These are phyloP conservation scores for Amborella trichopoda DNA, from an alignment of 164 flowering plant species.

Conservation along the genomic window DNA sequence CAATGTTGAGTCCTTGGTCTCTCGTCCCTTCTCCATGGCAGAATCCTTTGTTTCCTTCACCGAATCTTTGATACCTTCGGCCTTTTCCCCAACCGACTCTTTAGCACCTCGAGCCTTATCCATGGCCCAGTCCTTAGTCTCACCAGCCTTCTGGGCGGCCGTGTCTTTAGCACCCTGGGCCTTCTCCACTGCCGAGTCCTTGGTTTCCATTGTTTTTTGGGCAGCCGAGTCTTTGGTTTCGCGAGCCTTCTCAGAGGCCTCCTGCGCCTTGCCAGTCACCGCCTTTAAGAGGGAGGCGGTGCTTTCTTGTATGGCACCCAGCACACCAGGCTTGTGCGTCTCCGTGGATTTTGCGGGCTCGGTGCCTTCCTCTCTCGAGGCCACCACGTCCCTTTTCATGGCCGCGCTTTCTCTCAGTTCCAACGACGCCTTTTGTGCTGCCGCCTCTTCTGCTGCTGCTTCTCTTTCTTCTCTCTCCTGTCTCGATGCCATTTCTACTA, in stretches of 20 bases:
- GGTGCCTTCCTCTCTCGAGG: not conserved
- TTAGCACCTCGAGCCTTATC: constrained; percentile 5
- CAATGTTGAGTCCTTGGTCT: too few relatives aligned
- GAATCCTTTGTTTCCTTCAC: constrained; percentile 7
- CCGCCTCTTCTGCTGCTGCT: constrained; percentile 6
- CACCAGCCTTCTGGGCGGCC: constrained; percentile 13
- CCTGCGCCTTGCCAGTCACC: constrained; percentile 18
- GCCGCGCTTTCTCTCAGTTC: constrained; percentile 6
- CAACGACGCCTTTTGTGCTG: constrained; percentile 4
- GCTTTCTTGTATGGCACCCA: constrained; percentile 6
- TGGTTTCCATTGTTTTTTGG: constrained; percentile 17
- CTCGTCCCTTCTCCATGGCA: constrained; percentile 8
- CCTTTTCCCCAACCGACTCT: constrained; percentile 8
- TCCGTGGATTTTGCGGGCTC: not conserved
- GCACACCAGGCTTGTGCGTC: constrained; percentile 5
- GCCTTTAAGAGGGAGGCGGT: constrained; percentile 23
- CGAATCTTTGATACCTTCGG: not conserved
- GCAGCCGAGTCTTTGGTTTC: constrained; percentile 13
- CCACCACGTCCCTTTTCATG: not conserved
- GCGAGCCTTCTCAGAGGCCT: constrained; percentile 16
- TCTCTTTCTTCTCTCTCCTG: constrained; percentile 14
- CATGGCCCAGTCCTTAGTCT: constrained; percentile 11
- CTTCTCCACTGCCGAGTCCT: constrained; percentile 13
- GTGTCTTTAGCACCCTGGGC: constrained; percentile 10
- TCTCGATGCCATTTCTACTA: constrained; percentile 14